Conservation (phyloP, 2,329 filamentous ascomycete genomes). For the Xylaria sp. region DNA sequence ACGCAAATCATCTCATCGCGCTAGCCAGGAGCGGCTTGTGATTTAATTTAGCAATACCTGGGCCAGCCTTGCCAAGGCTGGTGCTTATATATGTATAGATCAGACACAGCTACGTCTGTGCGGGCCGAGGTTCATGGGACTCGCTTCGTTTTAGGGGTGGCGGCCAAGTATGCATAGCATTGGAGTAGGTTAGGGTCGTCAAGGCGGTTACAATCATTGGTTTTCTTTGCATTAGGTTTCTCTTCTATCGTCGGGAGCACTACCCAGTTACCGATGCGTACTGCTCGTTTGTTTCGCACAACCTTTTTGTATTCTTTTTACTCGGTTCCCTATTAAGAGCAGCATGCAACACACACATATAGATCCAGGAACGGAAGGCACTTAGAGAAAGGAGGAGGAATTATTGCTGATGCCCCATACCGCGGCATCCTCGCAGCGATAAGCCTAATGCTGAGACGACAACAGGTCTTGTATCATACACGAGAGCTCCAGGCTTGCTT, state of each 20-base stretch:
- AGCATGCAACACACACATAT: slow-evolving; percentile 7
- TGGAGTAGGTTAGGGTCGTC: slow-evolving; percentile 27
- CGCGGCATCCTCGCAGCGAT: background rate
- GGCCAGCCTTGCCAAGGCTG: background rate
- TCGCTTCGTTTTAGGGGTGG: slow-evolving; percentile 10
- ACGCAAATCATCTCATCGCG: background rate
- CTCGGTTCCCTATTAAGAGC: background rate
- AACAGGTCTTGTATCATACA: slow-evolving; percentile 16
- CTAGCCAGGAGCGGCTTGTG: background rate
- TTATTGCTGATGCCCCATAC: background rate
- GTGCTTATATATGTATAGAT: background rate
- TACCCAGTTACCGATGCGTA: slow-evolving; percentile 9
- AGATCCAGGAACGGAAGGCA: slow-evolving; percentile 1
- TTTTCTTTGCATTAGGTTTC: background rate
- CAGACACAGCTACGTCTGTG: background rate
- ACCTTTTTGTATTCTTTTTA: background rate
- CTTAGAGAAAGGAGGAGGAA: background rate
- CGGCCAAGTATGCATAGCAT: slow-evolving; percentile 29
- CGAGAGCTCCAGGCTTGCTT: background rate
- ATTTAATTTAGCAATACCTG: background rate
- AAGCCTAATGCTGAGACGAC: background rate
- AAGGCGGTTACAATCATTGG: slow-evolving; percentile 17
- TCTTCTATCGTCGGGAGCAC: background rate
- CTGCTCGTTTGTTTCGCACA: slow-evolving; percentile 5
- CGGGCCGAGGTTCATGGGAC: background rate